Conservation (phyloP, 73 alveolate genomes). For the Tetrahymena thermophila region DNA sequence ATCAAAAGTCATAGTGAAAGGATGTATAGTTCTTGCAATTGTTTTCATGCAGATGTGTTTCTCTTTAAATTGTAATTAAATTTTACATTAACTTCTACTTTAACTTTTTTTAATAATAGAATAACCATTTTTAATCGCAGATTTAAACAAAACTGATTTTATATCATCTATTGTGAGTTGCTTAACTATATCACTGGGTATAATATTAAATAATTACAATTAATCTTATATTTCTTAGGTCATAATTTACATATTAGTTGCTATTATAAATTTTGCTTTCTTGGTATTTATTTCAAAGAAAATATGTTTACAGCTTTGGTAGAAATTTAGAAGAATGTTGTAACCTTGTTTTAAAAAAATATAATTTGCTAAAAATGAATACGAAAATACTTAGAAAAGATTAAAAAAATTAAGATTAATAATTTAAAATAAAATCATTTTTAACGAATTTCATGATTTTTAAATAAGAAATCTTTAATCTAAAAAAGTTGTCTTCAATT, state of each 20-base stretch:
- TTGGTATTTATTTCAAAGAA: background rate
- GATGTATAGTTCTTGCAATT: background rate
- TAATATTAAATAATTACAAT: background rate
- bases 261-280: background rate
- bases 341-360: background rate
- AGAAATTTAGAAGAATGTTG: background rate
- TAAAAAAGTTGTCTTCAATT: background rate
- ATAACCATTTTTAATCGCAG: background rate
- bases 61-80: background rate
- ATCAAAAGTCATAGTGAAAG: background rate
- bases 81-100: background rate
- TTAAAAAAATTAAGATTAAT: no score
- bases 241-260: background rate
- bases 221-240: background rate
- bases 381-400: background rate
- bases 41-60: background rate
- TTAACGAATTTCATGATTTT: no score
- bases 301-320: background rate
- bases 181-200: background rate
- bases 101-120: background rate
- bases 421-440: no score
- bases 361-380: background rate
- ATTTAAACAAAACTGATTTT: background rate
- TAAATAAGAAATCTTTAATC: background rate
- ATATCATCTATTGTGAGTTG: background rate